phyloP scores from a whole-genome alignment of 2,329 filamentous ascomycete species.

The Pezicula radicicola region DNA sequence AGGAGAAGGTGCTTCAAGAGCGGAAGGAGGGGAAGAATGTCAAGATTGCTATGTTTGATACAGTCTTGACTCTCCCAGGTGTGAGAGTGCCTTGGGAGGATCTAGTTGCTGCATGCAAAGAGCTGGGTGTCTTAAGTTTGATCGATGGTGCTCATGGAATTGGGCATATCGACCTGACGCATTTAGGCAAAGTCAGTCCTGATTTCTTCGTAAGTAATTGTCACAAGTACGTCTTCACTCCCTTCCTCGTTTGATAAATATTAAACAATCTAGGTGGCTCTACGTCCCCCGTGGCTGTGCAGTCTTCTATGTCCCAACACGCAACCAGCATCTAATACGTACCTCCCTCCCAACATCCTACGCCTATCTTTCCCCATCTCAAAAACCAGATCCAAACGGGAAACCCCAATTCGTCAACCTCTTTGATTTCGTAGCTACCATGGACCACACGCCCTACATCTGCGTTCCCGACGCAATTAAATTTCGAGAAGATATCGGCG shows the following conservation, averaged over 20 bases:
- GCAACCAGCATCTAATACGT: conserved; percentile 74
- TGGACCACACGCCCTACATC: conserved; percentile 69
- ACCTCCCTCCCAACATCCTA: conserved; percentile 78
- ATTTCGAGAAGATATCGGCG: conserved; percentile 66
- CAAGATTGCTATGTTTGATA: conserved; percentile 75
- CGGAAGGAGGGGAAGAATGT: conserved; percentile 43
- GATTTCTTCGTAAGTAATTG: conserved; percentile 88
- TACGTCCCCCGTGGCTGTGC: conserved; percentile 78
- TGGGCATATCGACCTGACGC: conserved; percentile 64
- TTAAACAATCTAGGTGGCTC: conserved; percentile 55
- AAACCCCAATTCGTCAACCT: conserved; percentile 58
- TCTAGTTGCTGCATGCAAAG: conserved; percentile 60
- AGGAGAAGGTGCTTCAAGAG: conserved; percentile 53
- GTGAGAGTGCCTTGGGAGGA: conserved; percentile 74
- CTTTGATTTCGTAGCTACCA: conserved; percentile 76
- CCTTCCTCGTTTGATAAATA: neutral
- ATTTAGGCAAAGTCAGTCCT: conserved; percentile 58
- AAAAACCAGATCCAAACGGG: conserved; percentile 28
- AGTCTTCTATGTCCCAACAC: conserved; percentile 73
- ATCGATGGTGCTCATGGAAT: conserved; percentile 84
- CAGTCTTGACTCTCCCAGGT: conserved; percentile 74
- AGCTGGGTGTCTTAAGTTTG: conserved; percentile 65
- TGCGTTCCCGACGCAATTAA: conserved; percentile 70
- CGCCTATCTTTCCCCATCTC: conserved; percentile 50
- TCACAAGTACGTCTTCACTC: conserved; percentile 70